phyloP scores from a whole-genome alignment of 345 rosid genomes.

The Mercurialis annua region DNA sequence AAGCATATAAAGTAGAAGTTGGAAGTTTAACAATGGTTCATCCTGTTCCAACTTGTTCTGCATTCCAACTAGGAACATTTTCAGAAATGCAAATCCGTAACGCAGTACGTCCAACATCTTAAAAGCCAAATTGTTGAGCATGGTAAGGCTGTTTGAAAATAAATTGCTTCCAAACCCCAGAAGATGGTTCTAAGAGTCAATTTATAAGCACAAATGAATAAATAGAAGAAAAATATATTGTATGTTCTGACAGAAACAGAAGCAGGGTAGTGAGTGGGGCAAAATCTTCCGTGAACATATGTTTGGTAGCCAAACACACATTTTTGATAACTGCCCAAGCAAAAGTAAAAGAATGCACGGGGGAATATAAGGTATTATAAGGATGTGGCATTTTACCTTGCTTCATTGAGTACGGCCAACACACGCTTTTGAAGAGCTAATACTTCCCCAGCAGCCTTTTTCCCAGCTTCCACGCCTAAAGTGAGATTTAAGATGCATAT shows the following conservation, averaged over 20 bases:
- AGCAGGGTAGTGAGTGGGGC: not conserved
- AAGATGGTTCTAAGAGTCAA: not conserved
- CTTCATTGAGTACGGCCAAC: conserved; percentile 85
- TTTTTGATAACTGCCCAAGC: not conserved
- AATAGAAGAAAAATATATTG: not conserved
- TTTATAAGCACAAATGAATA: not conserved
- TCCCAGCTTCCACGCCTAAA: conserved; percentile 97
- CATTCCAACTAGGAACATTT: not conserved
- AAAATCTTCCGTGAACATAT: not conserved
- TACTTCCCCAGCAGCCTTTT: conserved; percentile 96
- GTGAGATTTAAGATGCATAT: conserved; percentile 12
- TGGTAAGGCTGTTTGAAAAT: too few relatives aligned
- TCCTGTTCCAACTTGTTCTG: not conserved
- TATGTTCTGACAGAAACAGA: not conserved
- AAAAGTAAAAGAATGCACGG: not conserved
- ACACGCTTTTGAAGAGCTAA: conserved; percentile 94
- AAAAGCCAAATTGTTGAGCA: conserved; percentile 3
- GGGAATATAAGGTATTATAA: not conserved
- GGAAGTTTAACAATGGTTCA: not conserved
- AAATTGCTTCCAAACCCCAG: not conserved
- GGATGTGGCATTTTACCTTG: conserved; percentile 49
- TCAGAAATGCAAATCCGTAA: not conserved
- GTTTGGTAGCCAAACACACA: not conserved
- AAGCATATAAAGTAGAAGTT: not conserved
- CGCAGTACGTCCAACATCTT: not conserved